Percentiles rank a stretch among this genome's conserved stretches.
Conservation (phyloP, 108 stramenopile species). For the Cylindrotheca closterium region DNA sequence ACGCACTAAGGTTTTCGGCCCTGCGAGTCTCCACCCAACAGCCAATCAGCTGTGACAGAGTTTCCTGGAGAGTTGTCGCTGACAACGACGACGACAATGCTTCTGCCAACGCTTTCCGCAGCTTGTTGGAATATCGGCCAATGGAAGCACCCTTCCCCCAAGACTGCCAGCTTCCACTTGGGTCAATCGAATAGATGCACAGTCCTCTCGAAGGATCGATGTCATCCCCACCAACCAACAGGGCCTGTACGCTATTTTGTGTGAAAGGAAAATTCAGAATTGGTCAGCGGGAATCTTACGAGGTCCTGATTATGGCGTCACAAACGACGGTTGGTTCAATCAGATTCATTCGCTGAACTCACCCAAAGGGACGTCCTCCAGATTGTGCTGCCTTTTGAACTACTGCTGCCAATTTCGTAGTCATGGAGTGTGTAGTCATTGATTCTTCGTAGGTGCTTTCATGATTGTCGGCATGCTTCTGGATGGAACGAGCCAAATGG, state of each 20-base stretch:
- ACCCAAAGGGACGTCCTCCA: slow-evolving; percentile 28
- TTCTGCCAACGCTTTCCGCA: slow-evolving; percentile 17
- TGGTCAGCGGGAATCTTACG: neutral
- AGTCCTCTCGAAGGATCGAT: slow-evolving; percentile 6
- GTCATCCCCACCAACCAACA: slow-evolving; percentile 26
- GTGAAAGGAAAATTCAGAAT: neutral
- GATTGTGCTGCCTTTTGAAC: slow-evolving; percentile 14
- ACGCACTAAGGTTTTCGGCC: slow-evolving; percentile 1
- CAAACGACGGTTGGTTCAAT: too few relatives aligned
- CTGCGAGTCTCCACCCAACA: slow-evolving; percentile 25
- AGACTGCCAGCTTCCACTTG: slow-evolving; percentile 32
- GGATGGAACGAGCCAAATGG: slow-evolving; percentile 20
- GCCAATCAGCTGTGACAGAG: slow-evolving; percentile 11
- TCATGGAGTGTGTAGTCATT: slow-evolving; percentile 27
- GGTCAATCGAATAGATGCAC: slow-evolving; percentile 34
- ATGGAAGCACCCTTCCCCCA: slow-evolving; percentile 36
- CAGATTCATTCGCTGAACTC: too few relatives aligned
- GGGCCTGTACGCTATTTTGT: slow-evolving; percentile 13
- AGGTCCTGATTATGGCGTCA: neutral
- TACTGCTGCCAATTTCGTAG: slow-evolving; percentile 8
- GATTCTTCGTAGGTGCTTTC: slow-evolving; percentile 12
- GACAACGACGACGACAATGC: neutral
- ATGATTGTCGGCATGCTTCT: slow-evolving; percentile 20
- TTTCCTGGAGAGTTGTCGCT: slow-evolving; percentile 6
- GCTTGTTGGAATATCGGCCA: slow-evolving; percentile 20